These are phyloP conservation scores for Ustilago lituana DNA, from an alignment of 1,284 basidiomycete species.

Conservation along the genomic window DNA sequence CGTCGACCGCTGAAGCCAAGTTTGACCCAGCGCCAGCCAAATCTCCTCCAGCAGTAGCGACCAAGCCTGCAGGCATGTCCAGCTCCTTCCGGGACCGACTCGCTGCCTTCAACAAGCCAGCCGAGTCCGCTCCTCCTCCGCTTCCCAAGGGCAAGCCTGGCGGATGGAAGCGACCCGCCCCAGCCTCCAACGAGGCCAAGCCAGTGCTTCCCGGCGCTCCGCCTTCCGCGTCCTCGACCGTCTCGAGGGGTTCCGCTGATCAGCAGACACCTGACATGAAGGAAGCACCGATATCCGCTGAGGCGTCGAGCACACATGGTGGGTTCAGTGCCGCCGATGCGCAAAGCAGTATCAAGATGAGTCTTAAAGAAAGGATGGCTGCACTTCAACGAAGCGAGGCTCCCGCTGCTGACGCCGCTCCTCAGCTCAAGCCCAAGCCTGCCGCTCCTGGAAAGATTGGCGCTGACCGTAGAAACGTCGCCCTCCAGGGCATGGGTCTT, in stretches of 20 bases:
- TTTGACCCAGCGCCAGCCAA: slow-evolving; percentile 14
- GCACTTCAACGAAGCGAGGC: slow-evolving; percentile 61
- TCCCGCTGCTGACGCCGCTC: slow-evolving; percentile 26
- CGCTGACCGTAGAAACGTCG: slow-evolving; percentile 42
- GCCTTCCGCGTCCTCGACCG: slow-evolving; percentile 12
- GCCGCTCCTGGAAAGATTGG: slow-evolving; percentile 45
- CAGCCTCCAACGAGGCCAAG: slow-evolving; percentile 44
- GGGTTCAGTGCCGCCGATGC: slow-evolving; percentile 63
- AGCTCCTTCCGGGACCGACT: slow-evolving; percentile 63
- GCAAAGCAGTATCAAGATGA: slow-evolving; percentile 65
- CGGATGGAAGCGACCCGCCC: slow-evolving; percentile 62
- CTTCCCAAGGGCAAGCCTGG: slow-evolving; percentile 59
- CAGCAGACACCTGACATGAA: slow-evolving; percentile 5
- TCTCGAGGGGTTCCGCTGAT: slow-evolving; percentile 12
- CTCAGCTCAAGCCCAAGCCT: slow-evolving; percentile 42
- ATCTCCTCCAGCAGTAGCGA: slow-evolving; percentile 39
- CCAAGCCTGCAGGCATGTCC: slow-evolving; percentile 57
- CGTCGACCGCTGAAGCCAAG: slow-evolving; percentile 6
- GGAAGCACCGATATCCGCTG: slow-evolving; percentile 14
- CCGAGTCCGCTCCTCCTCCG: slow-evolving; percentile 55
- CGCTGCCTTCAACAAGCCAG: slow-evolving; percentile 65
- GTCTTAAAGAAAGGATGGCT: slow-evolving; percentile 66
- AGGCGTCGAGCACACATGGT: slow-evolving; percentile 11
- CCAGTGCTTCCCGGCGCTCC: slow-evolving; percentile 53
- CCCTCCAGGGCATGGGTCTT: slow-evolving; percentile 49